Percentiles rank a stretch among this genome's conserved stretches.
Conservation (phyloP, 2,329 filamentous ascomycete species). For the Daldinia sp. region DNA sequence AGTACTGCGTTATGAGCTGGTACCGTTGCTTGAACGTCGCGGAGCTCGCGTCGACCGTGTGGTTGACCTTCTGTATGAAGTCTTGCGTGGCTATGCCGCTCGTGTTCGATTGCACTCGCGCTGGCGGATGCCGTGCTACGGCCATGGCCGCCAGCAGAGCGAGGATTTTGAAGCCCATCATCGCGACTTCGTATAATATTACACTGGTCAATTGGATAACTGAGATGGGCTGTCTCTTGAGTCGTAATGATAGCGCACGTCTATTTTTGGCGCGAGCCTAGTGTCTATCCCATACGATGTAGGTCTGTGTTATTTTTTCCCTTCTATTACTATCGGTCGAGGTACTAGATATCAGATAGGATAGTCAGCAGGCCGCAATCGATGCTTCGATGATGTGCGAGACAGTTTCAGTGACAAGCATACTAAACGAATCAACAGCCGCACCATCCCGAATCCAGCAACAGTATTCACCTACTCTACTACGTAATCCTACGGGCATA, state of each 20-base stretch:
- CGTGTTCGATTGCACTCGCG: slow-evolving; percentile 18
- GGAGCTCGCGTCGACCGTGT: slow-evolving; percentile 14
- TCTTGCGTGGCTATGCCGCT: slow-evolving; percentile 18
- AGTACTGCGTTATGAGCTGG: slow-evolving; percentile 28
- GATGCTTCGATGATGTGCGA: neutral
- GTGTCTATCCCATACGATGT: neutral
- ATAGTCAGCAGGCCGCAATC: neutral
- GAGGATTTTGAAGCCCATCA: slow-evolving; percentile 14
- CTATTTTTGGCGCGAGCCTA: neutral
- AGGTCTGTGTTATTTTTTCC: neutral
- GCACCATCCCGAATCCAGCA: neutral
- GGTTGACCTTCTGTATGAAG: slow-evolving; percentile 34
- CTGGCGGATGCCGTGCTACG: slow-evolving; percentile 12
- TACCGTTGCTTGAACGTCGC: slow-evolving; percentile 35
- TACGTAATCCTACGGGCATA: neutral
- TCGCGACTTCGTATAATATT: neutral
- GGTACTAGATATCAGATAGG: neutral
- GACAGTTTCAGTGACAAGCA: neutral
- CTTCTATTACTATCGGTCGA: neutral
- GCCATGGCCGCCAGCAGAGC: slow-evolving; percentile 5
- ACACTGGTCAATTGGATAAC: neutral
- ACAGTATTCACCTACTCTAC: neutral
- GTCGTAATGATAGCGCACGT: neutral
- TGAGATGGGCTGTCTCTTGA: neutral
- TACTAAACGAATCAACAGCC: neutral